Conservation (phyloP, 805 yeast genomes). For the Candida cerambycidarum region DNA sequence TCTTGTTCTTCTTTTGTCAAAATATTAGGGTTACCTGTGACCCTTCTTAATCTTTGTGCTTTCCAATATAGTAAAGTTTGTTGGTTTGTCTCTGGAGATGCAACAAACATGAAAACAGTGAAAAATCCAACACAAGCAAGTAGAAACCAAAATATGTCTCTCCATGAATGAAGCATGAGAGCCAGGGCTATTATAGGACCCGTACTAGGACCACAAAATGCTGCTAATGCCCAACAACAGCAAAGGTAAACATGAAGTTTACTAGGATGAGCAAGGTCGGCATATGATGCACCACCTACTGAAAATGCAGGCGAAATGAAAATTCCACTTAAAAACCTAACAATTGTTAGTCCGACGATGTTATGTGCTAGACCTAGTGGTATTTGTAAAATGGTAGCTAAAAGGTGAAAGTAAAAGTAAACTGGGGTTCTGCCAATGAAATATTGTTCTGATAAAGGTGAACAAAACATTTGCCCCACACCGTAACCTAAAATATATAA, state of each 20-base stretch:
- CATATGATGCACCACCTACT: constrained; percentile 56
- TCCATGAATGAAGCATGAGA: constrained; percentile 6
- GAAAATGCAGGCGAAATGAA: constrained; percentile 56
- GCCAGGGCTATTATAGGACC: constrained; percentile 42
- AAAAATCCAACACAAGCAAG: constrained; percentile 8
- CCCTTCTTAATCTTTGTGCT: constrained; percentile 46
- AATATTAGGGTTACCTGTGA: constrained; percentile 50
- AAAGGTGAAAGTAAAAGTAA: constrained; percentile 45
- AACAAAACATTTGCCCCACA: constrained; percentile 56
- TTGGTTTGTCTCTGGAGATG: constrained; percentile 32
- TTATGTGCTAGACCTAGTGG: constrained; percentile 54
- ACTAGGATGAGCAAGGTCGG: constrained; percentile 47
- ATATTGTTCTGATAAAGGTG: constrained; percentile 60
- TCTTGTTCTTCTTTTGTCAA: constrained; percentile 38
- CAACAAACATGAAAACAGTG: constrained; percentile 2
- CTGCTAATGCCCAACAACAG: constrained; percentile 52
- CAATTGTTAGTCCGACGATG: constrained; percentile 49
- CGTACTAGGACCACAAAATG: constrained; percentile 53
- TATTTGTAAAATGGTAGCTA: constrained; percentile 53
- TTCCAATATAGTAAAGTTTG: constrained; percentile 47
- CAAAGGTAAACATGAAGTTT: constrained; percentile 47
- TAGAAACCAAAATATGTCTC: constrained; percentile 11
- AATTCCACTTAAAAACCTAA: constrained; percentile 54
- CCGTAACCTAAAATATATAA: constrained; percentile 62
- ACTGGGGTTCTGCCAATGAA: constrained; percentile 52